Base-by-base conservation (phyloP, 176 grass and related monocot species). In the Miscanthus lutarioriparius region DNA sequence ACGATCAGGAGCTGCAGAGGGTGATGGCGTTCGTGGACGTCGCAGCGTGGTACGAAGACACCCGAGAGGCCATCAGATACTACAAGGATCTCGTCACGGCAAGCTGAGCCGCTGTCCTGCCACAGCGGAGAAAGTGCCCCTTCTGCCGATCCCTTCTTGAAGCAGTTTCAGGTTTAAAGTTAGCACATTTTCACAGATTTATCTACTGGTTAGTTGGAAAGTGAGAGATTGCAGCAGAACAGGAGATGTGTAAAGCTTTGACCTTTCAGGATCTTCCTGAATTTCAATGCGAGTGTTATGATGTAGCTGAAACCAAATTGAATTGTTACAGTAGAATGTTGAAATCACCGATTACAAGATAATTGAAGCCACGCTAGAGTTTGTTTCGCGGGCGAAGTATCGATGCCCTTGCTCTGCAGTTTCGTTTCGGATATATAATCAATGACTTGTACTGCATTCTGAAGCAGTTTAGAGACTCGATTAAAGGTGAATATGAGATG, bases 1-100 rank as follows among this genome's bases (percentile, higher is more conserved):
- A 59, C 14, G 90, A 99, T 69, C 66, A 45, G 16, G 91, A 99
- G 83, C 89, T 99, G 63, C n/a, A 80, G 28, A 96, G 88, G 83
- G 71, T 96, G 10, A 90, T 85, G n/a, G 82, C 71, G 26, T 92
- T 97, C 82, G 85, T 97, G 72, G 76, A 90, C 45, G 64, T 90
- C 7, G 82, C 82, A 7, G 71, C 43, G 1, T 64, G 53, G 12
- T 94, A 90, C 40, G 82, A 94, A 20, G 94, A 97, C 75, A 83
- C 79, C 54, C 63, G 91, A 35, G 94, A 94, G 17, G 94, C 94
- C 23, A 87, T 97, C 69, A 87, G 56, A 58, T 82, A 78, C 83
- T 94, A 91, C 73, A 86, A 81, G 8, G 75, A 68, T 23, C 82
- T 35, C 26, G 66, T 64, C 80, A 16, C 35, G 40, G 74, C 30